Base-by-base conservation (phyloP, 2,329 filamentous ascomycete species). In the Phyllosticta citrichinensis region DNA sequence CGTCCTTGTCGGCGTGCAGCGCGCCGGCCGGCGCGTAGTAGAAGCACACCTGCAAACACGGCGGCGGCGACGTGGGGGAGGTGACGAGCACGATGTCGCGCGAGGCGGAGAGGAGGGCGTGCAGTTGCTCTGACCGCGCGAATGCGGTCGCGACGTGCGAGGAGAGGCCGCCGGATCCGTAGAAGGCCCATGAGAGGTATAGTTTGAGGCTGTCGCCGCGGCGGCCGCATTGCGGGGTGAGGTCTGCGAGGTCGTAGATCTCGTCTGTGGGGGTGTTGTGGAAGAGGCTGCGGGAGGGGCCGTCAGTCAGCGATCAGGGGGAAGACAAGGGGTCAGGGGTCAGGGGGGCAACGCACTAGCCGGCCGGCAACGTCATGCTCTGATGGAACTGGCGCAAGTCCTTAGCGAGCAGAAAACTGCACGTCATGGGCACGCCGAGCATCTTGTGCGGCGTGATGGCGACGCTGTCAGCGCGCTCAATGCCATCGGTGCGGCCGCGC, bases 391-490 rank as follows among this genome's bases (percentile, higher is more conserved):
- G 77, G 61, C 81, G 79, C 70, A 95, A 75, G 71, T 97, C 92
- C 1, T 83, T 82, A 0, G 84, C 87, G 12, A 99, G 81, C 4
- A 99, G 81, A 77, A 96, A 97, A 0, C 88, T 92, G 76, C 92
- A 97, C 0, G 92, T 96, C 51, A 95, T 78, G 0, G 94, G 93
- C 2, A 91, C 89, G 62, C 90, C 90, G 70, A 97, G 83, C 94
- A 97, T 97, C 77, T 97, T 97, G 77, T 99, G 94, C 62, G 94
- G 92, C 74, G 96, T 97, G 60, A 96, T 83, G 1, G 91, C 90
- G 50, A 97, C 79, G 14, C 86, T 90, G 74, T 97, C 83, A 10
- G 92, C 94, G 51, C 87, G 80, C 53, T 91, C 81, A 2, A 82
- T 79, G 14, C 93, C 93, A 1, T 77, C 73, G 10, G 97, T 77